Conservation (phyloP, 108 stramenopile genomes). For the Cyclostephanos tholiformis region DNA sequence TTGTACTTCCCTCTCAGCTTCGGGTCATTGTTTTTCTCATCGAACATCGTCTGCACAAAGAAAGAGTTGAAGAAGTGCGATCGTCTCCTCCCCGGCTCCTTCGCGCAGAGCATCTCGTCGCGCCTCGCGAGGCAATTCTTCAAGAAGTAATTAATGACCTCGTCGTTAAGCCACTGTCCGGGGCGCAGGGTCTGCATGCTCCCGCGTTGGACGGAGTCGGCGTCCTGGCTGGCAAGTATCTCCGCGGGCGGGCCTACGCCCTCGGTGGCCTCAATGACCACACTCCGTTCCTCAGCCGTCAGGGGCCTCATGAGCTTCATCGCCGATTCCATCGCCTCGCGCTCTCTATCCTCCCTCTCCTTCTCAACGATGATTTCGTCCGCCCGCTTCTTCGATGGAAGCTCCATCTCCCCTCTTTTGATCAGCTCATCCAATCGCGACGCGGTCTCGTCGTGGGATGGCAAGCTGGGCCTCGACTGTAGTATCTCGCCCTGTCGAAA, state of each 20-base stretch:
- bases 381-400: not conserved
- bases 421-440: constrained; percentile 16
- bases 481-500: constrained; percentile 7
- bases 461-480: constrained; percentile 6
- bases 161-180: constrained; percentile 95
- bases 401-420: constrained; percentile 8
- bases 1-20: constrained; percentile 73
- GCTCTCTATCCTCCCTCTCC: constrained; percentile 38
- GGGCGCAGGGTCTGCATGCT: constrained; percentile 73
- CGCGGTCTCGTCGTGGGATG: constrained; percentile 1
- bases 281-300: constrained; percentile 60
- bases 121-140: constrained; percentile 76
- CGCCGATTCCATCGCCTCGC: constrained; percentile 63
- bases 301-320: constrained; percentile 64
- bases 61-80: constrained; percentile 95
- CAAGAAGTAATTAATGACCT: constrained; percentile 96
- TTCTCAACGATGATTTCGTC: constrained; percentile 22
- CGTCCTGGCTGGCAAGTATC: constrained; percentile 60
- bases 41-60: constrained; percentile 92
- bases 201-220: constrained; percentile 71
- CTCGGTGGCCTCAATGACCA: constrained; percentile 59
- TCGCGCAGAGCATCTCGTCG: constrained; percentile 73
- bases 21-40: constrained; percentile 63
- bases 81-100: constrained; percentile 61
- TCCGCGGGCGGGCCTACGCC: constrained; percentile 55